Evolutionary conservation across 2,329 filamentous ascomycete genomes (phyloP).

Genomic region (Exophiala bonariae): DNA sequence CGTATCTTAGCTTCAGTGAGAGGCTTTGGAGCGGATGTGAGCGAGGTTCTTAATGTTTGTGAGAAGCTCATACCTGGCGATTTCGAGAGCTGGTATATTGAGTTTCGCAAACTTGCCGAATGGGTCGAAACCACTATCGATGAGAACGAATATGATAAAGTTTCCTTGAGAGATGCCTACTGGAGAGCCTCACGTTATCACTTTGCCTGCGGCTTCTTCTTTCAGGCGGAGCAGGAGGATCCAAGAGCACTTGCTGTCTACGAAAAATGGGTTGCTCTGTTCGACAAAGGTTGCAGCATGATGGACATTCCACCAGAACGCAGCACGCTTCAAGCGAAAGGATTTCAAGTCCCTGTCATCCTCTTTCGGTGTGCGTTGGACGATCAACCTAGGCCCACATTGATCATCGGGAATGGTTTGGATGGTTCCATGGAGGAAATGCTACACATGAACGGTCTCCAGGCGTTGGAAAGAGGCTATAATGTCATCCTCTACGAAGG

Average conservation of each 20-base stretch:
- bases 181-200: constrained; percentile 46
- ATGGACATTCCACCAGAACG: constrained; percentile 40
- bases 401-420: constrained; percentile 43
- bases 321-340: constrained; percentile 30
- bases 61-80: constrained; percentile 24
- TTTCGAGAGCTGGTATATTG: constrained; percentile 17
- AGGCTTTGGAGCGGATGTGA: constrained; percentile 21
- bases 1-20: constrained; percentile 14
- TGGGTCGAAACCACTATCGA: constrained; percentile 1
- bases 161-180: constrained; percentile 30
- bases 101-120: constrained; percentile 20
- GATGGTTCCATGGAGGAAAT: constrained; percentile 48
- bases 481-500: constrained; percentile 50
- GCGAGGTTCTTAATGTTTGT: constrained; percentile 19
- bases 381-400: constrained; percentile 34
- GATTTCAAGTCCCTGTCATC: constrained; percentile 40
- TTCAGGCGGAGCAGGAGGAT: constrained; percentile 43
- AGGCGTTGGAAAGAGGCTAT: constrained; percentile 42
- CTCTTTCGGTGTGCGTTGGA: constrained; percentile 32
- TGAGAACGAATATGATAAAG: constrained; percentile 8
- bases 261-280: constrained; percentile 37
- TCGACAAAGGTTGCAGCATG: constrained; percentile 39
- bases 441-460: constrained; percentile 38
- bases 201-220: constrained; percentile 43
- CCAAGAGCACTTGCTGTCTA: constrained; percentile 42